Conservation (phyloP, 257 asterid genomes). For the Cruciata laevipes region DNA sequence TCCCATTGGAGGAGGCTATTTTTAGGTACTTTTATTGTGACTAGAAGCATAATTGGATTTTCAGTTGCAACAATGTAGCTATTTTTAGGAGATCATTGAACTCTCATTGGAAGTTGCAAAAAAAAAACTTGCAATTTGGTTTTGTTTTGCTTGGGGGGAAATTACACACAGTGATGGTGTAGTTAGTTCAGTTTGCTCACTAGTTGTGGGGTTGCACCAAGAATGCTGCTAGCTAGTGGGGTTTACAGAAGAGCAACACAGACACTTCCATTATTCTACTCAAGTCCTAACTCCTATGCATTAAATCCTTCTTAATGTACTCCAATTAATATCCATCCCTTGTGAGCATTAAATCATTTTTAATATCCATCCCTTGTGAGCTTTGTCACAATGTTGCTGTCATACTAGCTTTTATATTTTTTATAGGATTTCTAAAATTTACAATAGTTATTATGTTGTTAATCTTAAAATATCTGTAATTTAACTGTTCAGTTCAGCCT, state of each 20-base stretch:
- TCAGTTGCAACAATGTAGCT: neutral
- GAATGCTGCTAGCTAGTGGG: conserved; percentile 11
- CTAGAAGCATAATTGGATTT: neutral
- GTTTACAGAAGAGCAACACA: conserved; percentile 11
- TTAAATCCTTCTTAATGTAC: neutral
- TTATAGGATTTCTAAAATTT: neutral
- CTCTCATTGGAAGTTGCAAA: neutral
- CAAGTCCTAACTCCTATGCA: conserved; percentile 2
- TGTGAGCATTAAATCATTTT: neutral
- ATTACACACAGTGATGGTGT: conserved; percentile 16
- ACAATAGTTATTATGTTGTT: too few species aligned
- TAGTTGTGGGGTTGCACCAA: conserved; percentile 13
- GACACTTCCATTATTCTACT: conserved; percentile 14
- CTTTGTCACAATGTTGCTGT: neutral
- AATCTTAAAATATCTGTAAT: neutral
- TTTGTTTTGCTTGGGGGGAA: neutral
- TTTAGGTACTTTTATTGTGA: conserved; percentile 4
- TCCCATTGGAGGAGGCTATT: conserved; percentile 4
- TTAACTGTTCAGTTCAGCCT: neutral
- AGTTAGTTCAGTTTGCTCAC: conserved; percentile 8
- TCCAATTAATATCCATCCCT: neutral
- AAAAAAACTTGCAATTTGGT: neutral
- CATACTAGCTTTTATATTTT: too few species aligned
- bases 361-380: neutral
- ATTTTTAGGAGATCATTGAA: conserved; percentile 10